phyloP scores from a whole-genome alignment of 176 grass and related monocot genomes.

The Rhynchospora pubera region DNA sequence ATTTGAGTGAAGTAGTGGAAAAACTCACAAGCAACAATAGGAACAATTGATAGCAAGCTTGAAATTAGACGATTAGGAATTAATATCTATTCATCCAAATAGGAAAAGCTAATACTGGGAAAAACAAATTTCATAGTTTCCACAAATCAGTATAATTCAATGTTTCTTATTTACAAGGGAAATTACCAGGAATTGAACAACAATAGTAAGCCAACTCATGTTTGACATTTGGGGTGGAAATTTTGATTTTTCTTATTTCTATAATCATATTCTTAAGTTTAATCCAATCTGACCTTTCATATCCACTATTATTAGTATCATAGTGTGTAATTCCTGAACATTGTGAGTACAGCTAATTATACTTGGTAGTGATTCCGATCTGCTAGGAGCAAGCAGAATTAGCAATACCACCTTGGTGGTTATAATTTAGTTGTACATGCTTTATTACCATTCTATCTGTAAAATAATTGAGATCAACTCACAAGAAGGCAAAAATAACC shows the following conservation, averaged over 20 bases:
- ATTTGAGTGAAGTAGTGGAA: too few relatives aligned
- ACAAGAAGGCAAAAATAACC: not conserved
- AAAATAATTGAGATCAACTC: not conserved
- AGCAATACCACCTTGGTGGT: not conserved
- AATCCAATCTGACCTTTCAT: too few relatives aligned
- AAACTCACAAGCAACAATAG: too few relatives aligned
- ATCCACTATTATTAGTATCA: not conserved
- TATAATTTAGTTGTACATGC: not conserved
- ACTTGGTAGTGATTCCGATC: not conserved
- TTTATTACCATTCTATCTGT: not conserved
- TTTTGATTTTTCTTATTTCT: not conserved
- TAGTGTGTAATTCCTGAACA: not conserved
- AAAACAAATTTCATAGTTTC: not conserved
- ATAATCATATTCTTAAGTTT: not conserved
- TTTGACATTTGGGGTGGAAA: not conserved
- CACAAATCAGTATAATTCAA: not conserved
- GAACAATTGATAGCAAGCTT: too few relatives aligned
- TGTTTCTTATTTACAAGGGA: not conserved
- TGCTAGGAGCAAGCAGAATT: not conserved
- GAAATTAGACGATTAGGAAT: not conserved
- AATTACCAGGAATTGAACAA: not conserved
- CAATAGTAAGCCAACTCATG: not conserved
- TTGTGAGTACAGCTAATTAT: not conserved
- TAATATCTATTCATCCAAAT: not conserved
- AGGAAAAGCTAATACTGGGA: not conserved